A percentile compares a stretch with the other conserved stretches of the same genome.
phyloP scores from a whole-genome alignment of 306 rosid genomes.

The Astragalus glycyphyllos region DNA sequence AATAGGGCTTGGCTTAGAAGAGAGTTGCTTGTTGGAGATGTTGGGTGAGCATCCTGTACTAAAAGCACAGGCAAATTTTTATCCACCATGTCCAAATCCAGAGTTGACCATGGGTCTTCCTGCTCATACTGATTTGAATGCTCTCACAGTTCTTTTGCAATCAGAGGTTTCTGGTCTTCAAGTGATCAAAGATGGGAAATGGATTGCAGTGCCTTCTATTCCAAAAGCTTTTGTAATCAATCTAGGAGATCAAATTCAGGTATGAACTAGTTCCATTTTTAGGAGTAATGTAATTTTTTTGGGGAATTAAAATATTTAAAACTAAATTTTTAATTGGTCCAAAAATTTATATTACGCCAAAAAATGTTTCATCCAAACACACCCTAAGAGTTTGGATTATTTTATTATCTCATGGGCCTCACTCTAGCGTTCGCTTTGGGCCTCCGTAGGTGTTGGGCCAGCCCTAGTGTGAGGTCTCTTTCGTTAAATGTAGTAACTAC shows the following conservation, averaged over 20 bases:
- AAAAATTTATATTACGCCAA: too few species aligned
- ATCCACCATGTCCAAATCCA: slow-evolving; percentile 38
- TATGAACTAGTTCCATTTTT: neutral
- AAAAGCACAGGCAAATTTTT: slow-evolving; percentile 53
- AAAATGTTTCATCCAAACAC: too few species aligned
- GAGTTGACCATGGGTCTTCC: slow-evolving; percentile 35
- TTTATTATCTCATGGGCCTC: too few species aligned
- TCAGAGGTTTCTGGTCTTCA: slow-evolving; percentile 54
- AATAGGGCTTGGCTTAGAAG: slow-evolving; percentile 55
- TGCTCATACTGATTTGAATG: slow-evolving; percentile 47
- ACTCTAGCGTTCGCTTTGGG: too few species aligned
- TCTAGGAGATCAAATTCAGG: slow-evolving; percentile 66
- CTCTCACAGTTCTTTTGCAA: slow-evolving; percentile 51
- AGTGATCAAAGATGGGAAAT: slow-evolving; percentile 57
- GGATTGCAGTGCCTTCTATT: slow-evolving; percentile 51
- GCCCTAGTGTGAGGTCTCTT: too few species aligned
- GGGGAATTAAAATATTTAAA: too few species aligned
- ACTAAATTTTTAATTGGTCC: too few species aligned
- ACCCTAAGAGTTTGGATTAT: too few species aligned
- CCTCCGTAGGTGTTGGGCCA: too few species aligned
- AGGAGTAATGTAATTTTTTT: too few species aligned
- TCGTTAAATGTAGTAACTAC: too few species aligned
- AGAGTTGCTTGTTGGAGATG: slow-evolving; percentile 40
- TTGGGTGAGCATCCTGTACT: slow-evolving; percentile 49
- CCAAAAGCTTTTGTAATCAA: slow-evolving; percentile 57